Evolutionary conservation across 805 yeast genomes (phyloP), one percentile per base, ranked within the genome.

Genomic region (Kluyveromyces lactis): DNA sequence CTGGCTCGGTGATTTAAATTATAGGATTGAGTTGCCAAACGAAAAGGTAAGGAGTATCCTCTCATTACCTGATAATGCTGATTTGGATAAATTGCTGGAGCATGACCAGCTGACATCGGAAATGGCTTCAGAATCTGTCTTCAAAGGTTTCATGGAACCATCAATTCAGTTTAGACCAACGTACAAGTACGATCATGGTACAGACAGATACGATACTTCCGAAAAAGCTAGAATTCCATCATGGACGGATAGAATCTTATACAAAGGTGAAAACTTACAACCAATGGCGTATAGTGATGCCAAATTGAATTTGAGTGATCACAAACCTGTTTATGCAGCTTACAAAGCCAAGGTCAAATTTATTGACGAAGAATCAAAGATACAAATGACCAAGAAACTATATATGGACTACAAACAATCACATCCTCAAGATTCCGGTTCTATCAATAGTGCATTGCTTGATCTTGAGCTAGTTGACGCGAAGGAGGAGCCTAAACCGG

Each of bases 1-100:
- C 16, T 92, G 98, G 98, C 62, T 90, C 33, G 99, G 99, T 17
- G 99, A 92, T 56, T 73, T 90, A 58, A 92, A 92, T 56, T 92
- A 84, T 60, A 69, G 98, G 50, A 75, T 90, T 24, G 64, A 69
- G 1, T 60, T 84, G 37, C 67, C 82, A 0, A 86, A 82, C 53
- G 95, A 86, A 21, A 77, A 77, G 35, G 94, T 83, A 6, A 72
- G 94, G 46, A 53, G 62, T 2, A 64, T 75, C 42, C 58, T 89
- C 21, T 64, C 62, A 2, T 48, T 57, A 1, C 63, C 67, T 12
- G 73, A 75, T 28, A 67, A 63, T 36, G 56, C 55, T 2, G 51
- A 51, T 26, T 44, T 59, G 5, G 58, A 53, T 4, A 67, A 68
- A 19, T 62, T 92, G 48, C 71, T 81, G 31, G 75, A 73, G 38